These are phyloP conservation scores for Candida fluviatilis DNA, from an alignment of 805 yeast genomes.

Conservation along the genomic window DNA sequence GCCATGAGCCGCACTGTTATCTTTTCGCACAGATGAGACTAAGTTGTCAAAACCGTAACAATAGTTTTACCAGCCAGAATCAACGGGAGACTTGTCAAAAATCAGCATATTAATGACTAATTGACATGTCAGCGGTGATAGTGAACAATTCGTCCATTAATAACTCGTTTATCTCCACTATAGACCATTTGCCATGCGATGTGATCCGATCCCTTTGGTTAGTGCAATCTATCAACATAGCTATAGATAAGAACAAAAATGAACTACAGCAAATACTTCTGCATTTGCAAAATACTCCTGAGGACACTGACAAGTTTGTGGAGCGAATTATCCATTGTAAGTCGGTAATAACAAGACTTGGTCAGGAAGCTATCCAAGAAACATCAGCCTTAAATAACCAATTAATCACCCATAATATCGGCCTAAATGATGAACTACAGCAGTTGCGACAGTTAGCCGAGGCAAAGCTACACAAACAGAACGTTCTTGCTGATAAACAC, in stretches of 20 bases:
- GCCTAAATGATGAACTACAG: slow-evolving; percentile 21
- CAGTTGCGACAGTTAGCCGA: slow-evolving; percentile 19
- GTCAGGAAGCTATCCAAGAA: slow-evolving; percentile 23
- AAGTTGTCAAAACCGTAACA: no score
- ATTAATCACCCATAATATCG: slow-evolving; percentile 23
- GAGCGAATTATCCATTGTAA: slow-evolving; percentile 5
- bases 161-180: slow-evolving; percentile 37
- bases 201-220: slow-evolving; percentile 40
- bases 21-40: no score
- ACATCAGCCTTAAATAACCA: slow-evolving; percentile 26
- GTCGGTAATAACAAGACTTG: slow-evolving; percentile 3
- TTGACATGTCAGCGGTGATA: not conserved
- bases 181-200: slow-evolving; percentile 43
- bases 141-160: slow-evolving; percentile 21
- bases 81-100: no score
- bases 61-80: no score
- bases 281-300: slow-evolving; percentile 7
- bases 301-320: not conserved
- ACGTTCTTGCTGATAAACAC: slow-evolving; percentile 11
- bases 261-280: slow-evolving; percentile 15
- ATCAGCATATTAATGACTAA: no score
- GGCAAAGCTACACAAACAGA: slow-evolving; percentile 8
- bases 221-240: slow-evolving; percentile 33
- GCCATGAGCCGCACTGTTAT: no score
- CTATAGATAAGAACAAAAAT: slow-evolving; percentile 18